Evolutionary conservation across 192 early-diverging fungal species (phyloP).

Genomic region (Gigaspora rosea): DNA sequence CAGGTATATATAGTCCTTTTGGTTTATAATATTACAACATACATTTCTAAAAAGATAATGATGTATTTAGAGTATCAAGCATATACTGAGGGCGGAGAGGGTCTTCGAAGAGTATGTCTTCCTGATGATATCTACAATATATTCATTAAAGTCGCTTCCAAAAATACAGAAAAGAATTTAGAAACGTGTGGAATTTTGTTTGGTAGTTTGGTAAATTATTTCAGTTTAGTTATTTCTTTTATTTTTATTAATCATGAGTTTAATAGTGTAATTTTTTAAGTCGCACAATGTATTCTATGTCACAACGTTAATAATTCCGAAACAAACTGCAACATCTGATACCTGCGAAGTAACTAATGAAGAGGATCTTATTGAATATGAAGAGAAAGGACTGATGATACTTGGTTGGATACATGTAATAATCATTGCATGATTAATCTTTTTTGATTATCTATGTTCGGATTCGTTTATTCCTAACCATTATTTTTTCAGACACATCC

Average conservation of each 20-base stretch:
- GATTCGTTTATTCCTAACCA: background rate
- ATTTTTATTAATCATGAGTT: background rate
- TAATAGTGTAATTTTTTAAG: constrained; percentile 41
- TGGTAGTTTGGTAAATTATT: constrained; percentile 60
- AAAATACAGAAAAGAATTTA: constrained; percentile 76
- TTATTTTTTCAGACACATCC: constrained; percentile 70
- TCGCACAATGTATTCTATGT: constrained; percentile 60
- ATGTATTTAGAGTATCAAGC: constrained; percentile 1
- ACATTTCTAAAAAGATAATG: no score
- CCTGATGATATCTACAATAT: constrained; percentile 65
- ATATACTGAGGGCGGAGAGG: constrained; percentile 36
- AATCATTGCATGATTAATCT: background rate
- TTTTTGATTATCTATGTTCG: constrained; percentile 10
- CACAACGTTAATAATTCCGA: constrained; percentile 85
- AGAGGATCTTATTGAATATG: constrained; percentile 79
- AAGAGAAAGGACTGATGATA: constrained; percentile 76
- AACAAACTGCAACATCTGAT: constrained; percentile 85
- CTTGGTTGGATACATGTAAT: constrained; percentile 87
- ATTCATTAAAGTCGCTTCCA: constrained; percentile 70
- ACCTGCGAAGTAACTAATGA: constrained; percentile 83
- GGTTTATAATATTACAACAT: background rate
- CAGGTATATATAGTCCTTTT: background rate
- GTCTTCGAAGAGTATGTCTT: constrained; percentile 67
- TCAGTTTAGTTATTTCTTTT: background rate
- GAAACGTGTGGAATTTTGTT: constrained; percentile 89